These are phyloP conservation scores for Lactarius sanguifluus DNA, from an alignment of 768 basidiomycete species.

Conservation along the genomic window DNA sequence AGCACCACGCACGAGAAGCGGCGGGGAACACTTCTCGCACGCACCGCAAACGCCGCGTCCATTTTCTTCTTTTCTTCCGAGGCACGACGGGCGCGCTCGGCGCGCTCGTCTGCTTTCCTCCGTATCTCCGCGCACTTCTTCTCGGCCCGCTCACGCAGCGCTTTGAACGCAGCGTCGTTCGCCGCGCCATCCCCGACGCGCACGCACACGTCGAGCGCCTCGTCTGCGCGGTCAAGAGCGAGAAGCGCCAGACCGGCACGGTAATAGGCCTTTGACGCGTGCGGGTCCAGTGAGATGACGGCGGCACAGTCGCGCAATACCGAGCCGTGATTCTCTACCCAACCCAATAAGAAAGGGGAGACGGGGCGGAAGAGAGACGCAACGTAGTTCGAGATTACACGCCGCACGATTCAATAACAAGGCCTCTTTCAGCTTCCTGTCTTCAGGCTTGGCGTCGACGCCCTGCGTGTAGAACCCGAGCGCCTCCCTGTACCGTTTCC, in stretches of 20 bases:
- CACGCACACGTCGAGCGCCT: constrained; percentile 80
- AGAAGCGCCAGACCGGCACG: constrained; percentile 79
- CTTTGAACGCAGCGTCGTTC: constrained; percentile 53
- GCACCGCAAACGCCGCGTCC: constrained; percentile 62
- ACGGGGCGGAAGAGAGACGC: constrained; percentile 33
- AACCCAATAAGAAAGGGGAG: background rate
- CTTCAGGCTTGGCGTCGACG: constrained; percentile 77
- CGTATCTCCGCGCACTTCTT: constrained; percentile 52
- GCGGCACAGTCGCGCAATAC: constrained; percentile 84
- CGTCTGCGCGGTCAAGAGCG: constrained; percentile 70
- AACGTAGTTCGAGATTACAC: constrained; percentile 86
- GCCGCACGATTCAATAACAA: constrained; percentile 89
- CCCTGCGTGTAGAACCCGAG: constrained; percentile 88
- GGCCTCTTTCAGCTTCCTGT: constrained; percentile 55
- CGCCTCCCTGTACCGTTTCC: constrained; percentile 85
- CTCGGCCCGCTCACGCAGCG: constrained; percentile 48
- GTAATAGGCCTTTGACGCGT: constrained; percentile 81
- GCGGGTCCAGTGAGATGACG: constrained; percentile 60
- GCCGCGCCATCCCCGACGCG: constrained; percentile 63
- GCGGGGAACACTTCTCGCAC: constrained; percentile 32
- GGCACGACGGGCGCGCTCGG: constrained; percentile 50
- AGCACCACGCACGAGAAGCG: constrained; percentile 2
- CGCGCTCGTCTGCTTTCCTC: constrained; percentile 49
- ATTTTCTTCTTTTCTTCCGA: constrained; percentile 55
- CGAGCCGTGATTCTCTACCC: constrained; percentile 80